These are phyloP conservation scores for Lagenaria siceraria DNA, from an alignment of 306 rosid species.

Conservation along the genomic window DNA sequence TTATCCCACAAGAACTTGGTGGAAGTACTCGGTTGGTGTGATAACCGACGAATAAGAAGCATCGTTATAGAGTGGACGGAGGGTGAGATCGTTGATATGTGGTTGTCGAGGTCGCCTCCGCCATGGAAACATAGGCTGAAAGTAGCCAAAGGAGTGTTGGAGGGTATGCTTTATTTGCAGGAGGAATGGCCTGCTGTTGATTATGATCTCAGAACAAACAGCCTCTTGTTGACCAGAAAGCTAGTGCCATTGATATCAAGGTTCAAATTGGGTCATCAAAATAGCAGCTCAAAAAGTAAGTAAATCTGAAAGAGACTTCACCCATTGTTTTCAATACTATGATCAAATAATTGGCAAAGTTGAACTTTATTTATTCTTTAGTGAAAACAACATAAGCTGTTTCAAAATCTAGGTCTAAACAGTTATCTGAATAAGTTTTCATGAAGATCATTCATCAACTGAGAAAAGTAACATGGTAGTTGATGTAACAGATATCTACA, in stretches of 20 bases:
- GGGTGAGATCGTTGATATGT: slow-evolving; percentile 31
- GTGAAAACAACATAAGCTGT: background rate
- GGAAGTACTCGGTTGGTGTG: slow-evolving; percentile 50
- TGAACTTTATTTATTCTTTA: no score
- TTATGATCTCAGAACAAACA: slow-evolving; percentile 44
- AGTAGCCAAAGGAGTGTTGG: slow-evolving; percentile 38
- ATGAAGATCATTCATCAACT: background rate
- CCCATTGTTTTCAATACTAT: background rate
- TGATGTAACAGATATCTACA: slow-evolving; percentile 27
- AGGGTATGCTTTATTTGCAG: slow-evolving; percentile 41
- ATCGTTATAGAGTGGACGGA: slow-evolving; percentile 38
- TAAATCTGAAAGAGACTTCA: background rate
- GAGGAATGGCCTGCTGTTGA: slow-evolving; percentile 59
- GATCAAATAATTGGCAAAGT: background rate
- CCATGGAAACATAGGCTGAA: slow-evolving; percentile 49
- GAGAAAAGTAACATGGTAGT: background rate
- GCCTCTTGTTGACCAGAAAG: slow-evolving; percentile 32
- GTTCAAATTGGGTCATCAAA: slow-evolving; percentile 41
- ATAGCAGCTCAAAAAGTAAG: slow-evolving; percentile 30
- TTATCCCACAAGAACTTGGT: slow-evolving; percentile 44
- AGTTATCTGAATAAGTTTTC: background rate
- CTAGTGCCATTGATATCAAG: slow-evolving; percentile 45
- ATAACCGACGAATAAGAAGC: slow-evolving; percentile 34
- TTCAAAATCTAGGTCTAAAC: background rate
- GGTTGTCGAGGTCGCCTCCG: slow-evolving; percentile 34